phyloP scores from a whole-genome alignment of 495 filamentous ascomycete genomes.

The Xylaria castorea region DNA sequence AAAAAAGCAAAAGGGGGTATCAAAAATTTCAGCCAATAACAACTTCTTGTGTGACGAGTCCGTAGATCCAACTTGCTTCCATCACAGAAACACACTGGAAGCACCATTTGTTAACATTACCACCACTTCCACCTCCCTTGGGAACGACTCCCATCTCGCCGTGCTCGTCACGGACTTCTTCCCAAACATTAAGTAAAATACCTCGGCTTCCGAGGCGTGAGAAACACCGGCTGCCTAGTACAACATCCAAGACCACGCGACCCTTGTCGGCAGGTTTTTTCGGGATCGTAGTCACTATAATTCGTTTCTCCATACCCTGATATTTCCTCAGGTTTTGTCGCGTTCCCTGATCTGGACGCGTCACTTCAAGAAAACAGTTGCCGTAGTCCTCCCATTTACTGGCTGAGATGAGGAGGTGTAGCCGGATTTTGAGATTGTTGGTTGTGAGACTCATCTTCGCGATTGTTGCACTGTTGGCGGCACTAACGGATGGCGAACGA shows the following conservation, averaged over 20 bases:
- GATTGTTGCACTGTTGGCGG: constrained; percentile 63
- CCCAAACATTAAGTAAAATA: constrained; percentile 86
- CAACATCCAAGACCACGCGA: constrained; percentile 78
- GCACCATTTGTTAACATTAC: constrained; percentile 79
- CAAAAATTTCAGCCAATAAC: constrained; percentile 45
- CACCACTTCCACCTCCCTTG: constrained; percentile 73
- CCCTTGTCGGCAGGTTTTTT: constrained; percentile 68
- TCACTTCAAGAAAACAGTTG: constrained; percentile 79
- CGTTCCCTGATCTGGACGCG: constrained; percentile 67
- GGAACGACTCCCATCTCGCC: constrained; percentile 70
- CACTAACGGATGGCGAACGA: constrained; percentile 59
- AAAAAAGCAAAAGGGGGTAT: constrained; percentile 33
- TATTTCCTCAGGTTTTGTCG: constrained; percentile 57
- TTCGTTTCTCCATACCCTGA: constrained; percentile 76
- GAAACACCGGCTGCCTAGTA: constrained; percentile 83
- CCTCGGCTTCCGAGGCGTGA: constrained; percentile 81
- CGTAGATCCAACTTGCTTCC: constrained; percentile 55
- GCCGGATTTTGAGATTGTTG: constrained; percentile 78
- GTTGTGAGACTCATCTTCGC: constrained; percentile 72
- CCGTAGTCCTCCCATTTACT: constrained; percentile 92
- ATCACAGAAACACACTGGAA: constrained; percentile 65
- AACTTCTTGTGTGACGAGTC: constrained; percentile 53
- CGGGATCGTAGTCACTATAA: constrained; percentile 66
- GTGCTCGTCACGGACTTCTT: constrained; percentile 74
- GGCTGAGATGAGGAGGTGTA: constrained; percentile 78